These are phyloP conservation scores for Mycena sanguinolenta DNA, from an alignment of 768 basidiomycete genomes.

Conservation along the genomic window DNA sequence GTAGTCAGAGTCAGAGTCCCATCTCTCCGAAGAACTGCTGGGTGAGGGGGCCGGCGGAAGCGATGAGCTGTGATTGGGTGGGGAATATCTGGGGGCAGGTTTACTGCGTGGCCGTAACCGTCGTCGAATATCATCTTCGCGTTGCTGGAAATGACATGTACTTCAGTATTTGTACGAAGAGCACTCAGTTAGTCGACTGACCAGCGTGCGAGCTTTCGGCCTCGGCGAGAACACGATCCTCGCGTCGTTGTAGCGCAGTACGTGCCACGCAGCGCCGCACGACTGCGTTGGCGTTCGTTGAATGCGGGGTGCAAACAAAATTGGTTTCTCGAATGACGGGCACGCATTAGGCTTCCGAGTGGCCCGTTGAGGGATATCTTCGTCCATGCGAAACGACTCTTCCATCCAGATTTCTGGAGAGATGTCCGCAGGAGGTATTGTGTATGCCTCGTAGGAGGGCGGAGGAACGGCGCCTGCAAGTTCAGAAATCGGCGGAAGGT, in stretches of 20 bases:
- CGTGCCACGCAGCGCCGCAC: background rate
- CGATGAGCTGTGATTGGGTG: background rate
- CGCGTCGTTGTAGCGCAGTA: background rate
- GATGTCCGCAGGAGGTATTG: background rate
- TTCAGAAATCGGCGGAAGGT: conserved; percentile 1
- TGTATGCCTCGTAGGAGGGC: background rate
- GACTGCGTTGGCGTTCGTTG: background rate
- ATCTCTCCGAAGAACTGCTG: background rate
- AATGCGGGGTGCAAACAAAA: background rate
- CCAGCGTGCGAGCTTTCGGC: too few species aligned
- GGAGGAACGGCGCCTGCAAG: background rate
- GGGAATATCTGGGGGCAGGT: background rate
- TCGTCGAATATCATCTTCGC: background rate
- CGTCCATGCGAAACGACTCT: background rate
- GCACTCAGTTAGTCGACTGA: too few species aligned
- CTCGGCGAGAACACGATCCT: background rate
- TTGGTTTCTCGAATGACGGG: background rate
- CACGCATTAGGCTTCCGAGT: background rate
- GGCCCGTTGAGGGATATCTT: background rate
- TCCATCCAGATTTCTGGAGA: background rate
- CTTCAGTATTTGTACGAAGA: background rate
- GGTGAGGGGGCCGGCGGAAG: background rate
- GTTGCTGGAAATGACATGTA: background rate
- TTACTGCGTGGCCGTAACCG: background rate
- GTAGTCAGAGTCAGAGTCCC: background rate